These are phyloP conservation scores for Suhomyces sp. DNA, from an alignment of 805 yeast species.

Conservation along the genomic window DNA sequence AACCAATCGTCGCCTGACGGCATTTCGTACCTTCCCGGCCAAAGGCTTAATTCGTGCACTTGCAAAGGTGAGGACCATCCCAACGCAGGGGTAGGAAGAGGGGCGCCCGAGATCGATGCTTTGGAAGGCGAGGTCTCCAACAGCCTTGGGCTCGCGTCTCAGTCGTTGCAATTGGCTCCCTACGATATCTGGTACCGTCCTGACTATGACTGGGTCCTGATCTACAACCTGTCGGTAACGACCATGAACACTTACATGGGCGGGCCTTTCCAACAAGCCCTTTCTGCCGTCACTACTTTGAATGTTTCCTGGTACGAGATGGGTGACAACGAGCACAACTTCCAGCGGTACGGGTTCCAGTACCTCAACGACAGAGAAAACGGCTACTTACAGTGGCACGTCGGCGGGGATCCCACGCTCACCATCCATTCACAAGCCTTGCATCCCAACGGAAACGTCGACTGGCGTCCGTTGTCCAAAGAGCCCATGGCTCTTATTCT, in stretches of 20 bases:
- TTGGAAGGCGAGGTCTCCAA: constrained; percentile 79
- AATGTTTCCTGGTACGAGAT: constrained; percentile 80
- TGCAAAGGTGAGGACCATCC: constrained; percentile 87
- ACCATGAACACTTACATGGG: constrained; percentile 87
- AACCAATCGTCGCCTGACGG: constrained; percentile 92
- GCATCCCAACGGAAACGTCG: constrained; percentile 89
- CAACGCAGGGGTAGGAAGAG: constrained; percentile 82
- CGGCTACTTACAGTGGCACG: constrained; percentile 85
- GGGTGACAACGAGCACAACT: constrained; percentile 51
- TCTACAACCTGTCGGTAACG: constrained; percentile 67
- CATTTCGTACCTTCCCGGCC: constrained; percentile 82
- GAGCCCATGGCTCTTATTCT: constrained; percentile 91
- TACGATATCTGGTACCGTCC: constrained; percentile 93
- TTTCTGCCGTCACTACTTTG: constrained; percentile 76
- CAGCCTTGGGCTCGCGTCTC: constrained; percentile 63
- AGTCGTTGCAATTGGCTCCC: constrained; percentile 91
- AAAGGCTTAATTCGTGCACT: constrained; percentile 70
- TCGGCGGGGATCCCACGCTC: constrained; percentile 75
- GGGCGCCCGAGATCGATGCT: constrained; percentile 94
- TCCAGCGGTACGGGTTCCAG: constrained; percentile 77
- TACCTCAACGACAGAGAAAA: constrained; percentile 60
- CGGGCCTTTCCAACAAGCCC: constrained; percentile 91
- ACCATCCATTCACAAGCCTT: constrained; percentile 72
- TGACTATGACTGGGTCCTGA: constrained; percentile 74
- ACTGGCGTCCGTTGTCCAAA: constrained; percentile 73